phyloP scores from a whole-genome alignment of 2,329 filamentous ascomycete species.

The Cladosporium sp. region DNA sequence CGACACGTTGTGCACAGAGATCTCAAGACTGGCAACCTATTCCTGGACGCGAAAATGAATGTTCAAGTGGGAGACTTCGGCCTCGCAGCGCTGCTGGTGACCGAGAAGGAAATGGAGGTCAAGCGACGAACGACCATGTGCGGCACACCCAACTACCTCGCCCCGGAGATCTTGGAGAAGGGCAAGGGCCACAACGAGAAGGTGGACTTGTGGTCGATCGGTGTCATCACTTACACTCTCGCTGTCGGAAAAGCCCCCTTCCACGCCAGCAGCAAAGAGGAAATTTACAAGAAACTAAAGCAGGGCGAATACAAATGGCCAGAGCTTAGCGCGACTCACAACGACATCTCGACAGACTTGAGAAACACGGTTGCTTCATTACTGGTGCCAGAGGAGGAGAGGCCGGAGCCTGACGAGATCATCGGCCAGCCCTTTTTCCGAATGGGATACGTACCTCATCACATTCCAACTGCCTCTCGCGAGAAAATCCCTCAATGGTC shows the following conservation, averaged over 20 bases:
- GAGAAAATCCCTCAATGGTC: slow-evolving; percentile 45
- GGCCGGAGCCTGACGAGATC: slow-evolving; percentile 72
- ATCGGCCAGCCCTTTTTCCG: slow-evolving; percentile 77
- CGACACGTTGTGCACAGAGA: slow-evolving; percentile 96
- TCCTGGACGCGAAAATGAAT: slow-evolving; percentile 91
- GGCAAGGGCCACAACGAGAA: slow-evolving; percentile 95
- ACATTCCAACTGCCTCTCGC: slow-evolving; percentile 42
- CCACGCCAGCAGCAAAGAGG: slow-evolving; percentile 82
- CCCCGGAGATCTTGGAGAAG: slow-evolving; percentile 92
- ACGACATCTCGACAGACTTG: slow-evolving; percentile 68
- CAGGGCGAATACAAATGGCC: slow-evolving; percentile 78
- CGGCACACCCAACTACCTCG: slow-evolving; percentile 97
- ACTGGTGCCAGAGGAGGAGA: slow-evolving; percentile 67
- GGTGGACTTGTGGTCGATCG: slow-evolving; percentile 97
- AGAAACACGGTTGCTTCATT: slow-evolving; percentile 74
- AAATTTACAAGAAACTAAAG: slow-evolving; percentile 69
- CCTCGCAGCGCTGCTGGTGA: slow-evolving; percentile 83
- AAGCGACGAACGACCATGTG: slow-evolving; percentile 84
- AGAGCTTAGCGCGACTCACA: slow-evolving; percentile 58
- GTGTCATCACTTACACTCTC: slow-evolving; percentile 98
- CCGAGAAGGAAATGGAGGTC: slow-evolving; percentile 81
- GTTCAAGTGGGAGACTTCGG: slow-evolving; percentile 98
- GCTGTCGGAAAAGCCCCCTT: slow-evolving; percentile 95
- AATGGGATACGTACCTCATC: slow-evolving; percentile 64
- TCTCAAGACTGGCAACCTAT: slow-evolving; percentile 97